Conservation (phyloP, 2,329 filamentous ascomycete species). For the Fusarium euwallaceae region DNA sequence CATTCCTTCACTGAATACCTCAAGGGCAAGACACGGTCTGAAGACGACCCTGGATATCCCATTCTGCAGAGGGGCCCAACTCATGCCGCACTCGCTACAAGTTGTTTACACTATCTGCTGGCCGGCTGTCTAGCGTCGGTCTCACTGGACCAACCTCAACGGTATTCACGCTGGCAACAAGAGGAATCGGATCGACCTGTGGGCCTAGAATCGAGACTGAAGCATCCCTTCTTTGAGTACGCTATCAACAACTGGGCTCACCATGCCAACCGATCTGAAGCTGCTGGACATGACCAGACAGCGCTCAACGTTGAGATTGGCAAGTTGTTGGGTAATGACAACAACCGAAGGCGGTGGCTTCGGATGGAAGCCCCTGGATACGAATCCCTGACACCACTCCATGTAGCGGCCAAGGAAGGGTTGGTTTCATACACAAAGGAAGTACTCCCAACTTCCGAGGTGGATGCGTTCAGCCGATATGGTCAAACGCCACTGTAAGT, state of each 20-base stretch:
- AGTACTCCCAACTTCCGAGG: conserved; percentile 25
- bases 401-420: conserved; percentile 37
- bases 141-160: background rate
- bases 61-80: conserved; percentile 13
- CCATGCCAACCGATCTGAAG: conserved; percentile 43
- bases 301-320: conserved; percentile 16
- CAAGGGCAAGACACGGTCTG: background rate
- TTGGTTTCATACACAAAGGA: conserved; percentile 35
- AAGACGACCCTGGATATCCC: background rate
- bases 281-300: conserved; percentile 29
- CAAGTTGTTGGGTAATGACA: conserved; percentile 19
- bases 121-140: conserved; percentile 6
- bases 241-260: conserved; percentile 48
- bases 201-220: conserved; percentile 8
- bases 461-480: conserved; percentile 26
- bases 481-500: conserved; percentile 44
- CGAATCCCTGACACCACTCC: conserved; percentile 14
- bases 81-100: conserved; percentile 18
- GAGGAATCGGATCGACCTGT: background rate
- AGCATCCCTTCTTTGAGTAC: conserved; percentile 49
- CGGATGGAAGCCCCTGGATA: conserved; percentile 14
- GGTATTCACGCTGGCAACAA: background rate
- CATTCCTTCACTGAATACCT: conserved; percentile 39
- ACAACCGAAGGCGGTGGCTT: conserved; percentile 26
- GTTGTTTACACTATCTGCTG: conserved; percentile 25